phyloP scores from a whole-genome alignment of 305 asterid species.

The Rubia balearica region DNA sequence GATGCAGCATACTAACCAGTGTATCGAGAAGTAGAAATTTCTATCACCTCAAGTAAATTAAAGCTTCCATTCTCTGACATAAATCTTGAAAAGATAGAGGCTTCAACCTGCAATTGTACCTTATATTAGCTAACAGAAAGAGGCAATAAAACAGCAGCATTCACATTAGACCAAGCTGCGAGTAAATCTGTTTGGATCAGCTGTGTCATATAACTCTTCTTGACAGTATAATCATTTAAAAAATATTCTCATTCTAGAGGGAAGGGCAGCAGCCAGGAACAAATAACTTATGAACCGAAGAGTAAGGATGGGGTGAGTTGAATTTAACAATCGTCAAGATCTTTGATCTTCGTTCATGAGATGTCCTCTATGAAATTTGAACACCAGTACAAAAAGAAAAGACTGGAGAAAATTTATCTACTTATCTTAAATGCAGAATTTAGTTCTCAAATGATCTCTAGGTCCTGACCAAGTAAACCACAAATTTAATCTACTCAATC shows the following conservation, averaged over 20 bases:
- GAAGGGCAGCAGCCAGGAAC: not conserved
- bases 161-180: not conserved
- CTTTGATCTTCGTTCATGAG: not conserved
- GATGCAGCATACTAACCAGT: constrained; percentile 18
- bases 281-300: not conserved
- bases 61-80: constrained; percentile 56
- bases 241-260: not conserved
- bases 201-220: not conserved
- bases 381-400: not conserved
- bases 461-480: not conserved
- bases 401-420: not conserved
- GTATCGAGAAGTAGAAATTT: constrained; percentile 11
- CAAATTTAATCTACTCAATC: too few species aligned
- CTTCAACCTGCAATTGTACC: constrained; percentile 57
- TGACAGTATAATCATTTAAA: not conserved
- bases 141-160: constrained; percentile 11
- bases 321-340: not conserved
- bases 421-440: not conserved
- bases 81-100: constrained; percentile 56
- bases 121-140: constrained; percentile 9
- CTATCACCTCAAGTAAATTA: constrained; percentile 50
- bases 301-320: not conserved
- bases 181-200: not conserved
- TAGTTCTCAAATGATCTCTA: not conserved
- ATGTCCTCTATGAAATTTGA: not conserved